Evolutionary conservation across 225 moss, liverwort and hornwort species (phyloP), one percentile per base, ranked within the genome.

Genomic region (Bryum argenteum): DNA sequence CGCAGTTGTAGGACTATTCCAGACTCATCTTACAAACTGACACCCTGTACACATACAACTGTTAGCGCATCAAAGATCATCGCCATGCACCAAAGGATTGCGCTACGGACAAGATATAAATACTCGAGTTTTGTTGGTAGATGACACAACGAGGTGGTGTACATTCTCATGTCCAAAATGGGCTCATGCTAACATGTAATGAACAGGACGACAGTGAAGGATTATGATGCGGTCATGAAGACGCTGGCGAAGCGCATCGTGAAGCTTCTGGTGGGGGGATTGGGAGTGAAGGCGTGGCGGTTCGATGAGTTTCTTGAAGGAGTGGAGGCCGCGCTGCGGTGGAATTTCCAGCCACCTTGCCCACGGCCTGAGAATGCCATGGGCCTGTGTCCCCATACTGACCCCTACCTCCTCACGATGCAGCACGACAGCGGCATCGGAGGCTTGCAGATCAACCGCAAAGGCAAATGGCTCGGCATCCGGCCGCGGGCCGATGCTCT

Each of bases 281-380:
- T 85, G 37, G 85, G 85, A 42, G 76, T 85, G 45, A 85, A 79
- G 66, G 66, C 41, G 8, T 81, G 79, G 75, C 82, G 78, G 9
- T 82, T 85, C 16, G 69, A 37, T 7, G 77, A 74, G 52, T 78
- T 71, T 43, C 33, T 84, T 21, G 65, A 81, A 41, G 85, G 82
- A 21, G 66, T 66, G 60, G 76, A 81, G 20, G 82, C 73, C 14
- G 63, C 70, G 13, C 37, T 85, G 67, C 85, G 85, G 23, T 85
- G 81, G 79, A 87, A 81, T 45, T 83, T 75, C 65, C 77, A 81
- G 67, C 87, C 84, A 2, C 81, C 84, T 17, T 81, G 87, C 70
- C 87, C 87, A 9, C 75, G 84, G 9, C 87, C 87, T 38, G 77
- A 77, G 72, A 87, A 79, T 50, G 81, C 78, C 14, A 71, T 81